Conservation (phyloP, 2,329 filamentous ascomycete species). For the Talaromyces sp. region DNA sequence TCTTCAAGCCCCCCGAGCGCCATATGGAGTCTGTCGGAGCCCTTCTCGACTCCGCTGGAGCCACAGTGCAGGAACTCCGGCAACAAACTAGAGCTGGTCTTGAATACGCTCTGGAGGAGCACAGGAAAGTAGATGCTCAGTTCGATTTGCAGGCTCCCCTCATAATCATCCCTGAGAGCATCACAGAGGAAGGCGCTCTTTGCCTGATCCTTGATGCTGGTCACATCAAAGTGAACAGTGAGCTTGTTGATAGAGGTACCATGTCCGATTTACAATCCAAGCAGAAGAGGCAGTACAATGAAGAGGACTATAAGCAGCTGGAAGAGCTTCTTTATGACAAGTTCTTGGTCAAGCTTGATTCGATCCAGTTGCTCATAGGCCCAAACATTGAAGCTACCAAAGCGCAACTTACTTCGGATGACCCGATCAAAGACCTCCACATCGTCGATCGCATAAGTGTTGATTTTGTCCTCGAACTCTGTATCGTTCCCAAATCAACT, state of each 20-base stretch:
- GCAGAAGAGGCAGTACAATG: slow-evolving; percentile 78
- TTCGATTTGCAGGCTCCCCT: slow-evolving; percentile 92
- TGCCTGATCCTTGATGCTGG: slow-evolving; percentile 95
- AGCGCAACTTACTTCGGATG: slow-evolving; percentile 65
- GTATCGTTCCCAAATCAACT: slow-evolving; percentile 91
- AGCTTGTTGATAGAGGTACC: slow-evolving; percentile 87
- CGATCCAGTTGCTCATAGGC: slow-evolving; percentile 91
- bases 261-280: slow-evolving; percentile 87
- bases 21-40: slow-evolving; percentile 99
- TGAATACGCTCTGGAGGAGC: slow-evolving; percentile 93
- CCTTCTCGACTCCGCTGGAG: slow-evolving; percentile 89
- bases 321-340: slow-evolving; percentile 97
- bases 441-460: slow-evolving; percentile 97
- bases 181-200: slow-evolving; percentile 71
- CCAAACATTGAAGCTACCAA: slow-evolving; percentile 89
- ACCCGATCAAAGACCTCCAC: slow-evolving; percentile 68
- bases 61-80: slow-evolving; percentile 88
- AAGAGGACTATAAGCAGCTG: slow-evolving; percentile 80
- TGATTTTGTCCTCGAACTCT: slow-evolving; percentile 92
- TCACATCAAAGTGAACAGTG: slow-evolving; percentile 89
- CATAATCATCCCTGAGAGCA: slow-evolving; percentile 92
- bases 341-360: slow-evolving; percentile 86
- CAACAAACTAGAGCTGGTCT: slow-evolving; percentile 94
- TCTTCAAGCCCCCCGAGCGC: slow-evolving; percentile 91
- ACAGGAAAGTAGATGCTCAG: slow-evolving; percentile 96